Base-by-base conservation (phyloP, 352 stramenopile species). In the Globisporangium polare region DNA sequence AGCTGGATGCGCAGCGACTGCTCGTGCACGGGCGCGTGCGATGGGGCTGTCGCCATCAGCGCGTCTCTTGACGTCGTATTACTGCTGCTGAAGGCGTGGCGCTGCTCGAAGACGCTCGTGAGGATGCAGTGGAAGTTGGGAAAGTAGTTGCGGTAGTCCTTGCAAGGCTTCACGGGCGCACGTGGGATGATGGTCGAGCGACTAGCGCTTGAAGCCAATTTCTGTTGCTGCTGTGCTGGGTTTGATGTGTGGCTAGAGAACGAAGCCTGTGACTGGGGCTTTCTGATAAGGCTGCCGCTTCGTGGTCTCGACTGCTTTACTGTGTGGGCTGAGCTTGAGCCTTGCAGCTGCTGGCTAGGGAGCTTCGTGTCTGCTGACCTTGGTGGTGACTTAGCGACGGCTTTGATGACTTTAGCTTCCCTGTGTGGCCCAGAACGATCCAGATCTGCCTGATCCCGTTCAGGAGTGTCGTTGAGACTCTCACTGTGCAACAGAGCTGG, bases 121-220 rank as follows among this genome's bases (percentile, higher is more conserved):
- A 92, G 69, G 39, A 90, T 90, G 69, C 83, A 92, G 63, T 82
- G 77, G 58, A 92, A 92, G 43, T 81, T 89, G 56, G 53, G 66
- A 64, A 89, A 92, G 60, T 86, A 86, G 35, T 56, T 61, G 6
- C 72, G 65, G 57, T 92, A 92, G 65, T 90, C 80, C 29, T 70
- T 71, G 43, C 72, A 74, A 5, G 72, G 58, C 29, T 68, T 68
- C 12, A 39, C n/a, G 0, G 65, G 22, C 3, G 31, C 18, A 7
- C 62, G 42, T 8, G 67, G 63, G 12, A 73, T 56, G 12, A 73
- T 56, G 46, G 12, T 18, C 13, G 39, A 29, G 17, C 31, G 33
- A 37, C 10, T 29, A 18, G 26, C 15, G 29, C 12, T 29, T 10
- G 13, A 20, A 46, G 10, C 13, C 26, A 37, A 3, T 39, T 26